These are phyloP conservation scores for Aspergillus glaucus DNA, from an alignment of 2,329 filamentous ascomycete species.

Conservation along the genomic window DNA sequence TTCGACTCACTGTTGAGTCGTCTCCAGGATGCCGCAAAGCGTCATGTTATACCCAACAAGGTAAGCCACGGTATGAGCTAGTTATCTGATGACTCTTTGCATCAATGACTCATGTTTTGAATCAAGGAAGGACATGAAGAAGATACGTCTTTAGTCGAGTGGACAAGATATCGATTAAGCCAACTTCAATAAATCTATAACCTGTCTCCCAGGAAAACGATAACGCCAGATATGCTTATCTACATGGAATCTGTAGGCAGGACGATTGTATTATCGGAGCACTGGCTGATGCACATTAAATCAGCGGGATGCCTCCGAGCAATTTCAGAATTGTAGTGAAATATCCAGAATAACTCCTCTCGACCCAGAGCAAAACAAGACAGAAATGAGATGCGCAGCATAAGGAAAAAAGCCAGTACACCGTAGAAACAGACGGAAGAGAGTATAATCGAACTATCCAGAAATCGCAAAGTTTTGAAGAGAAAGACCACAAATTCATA, in stretches of 20 bases:
- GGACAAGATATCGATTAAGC: no score
- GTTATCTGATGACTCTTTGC: no score
- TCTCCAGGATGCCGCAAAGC: no score
- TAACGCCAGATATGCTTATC: constrained; percentile 37
- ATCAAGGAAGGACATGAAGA: no score
- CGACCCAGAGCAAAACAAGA: constrained; percentile 7
- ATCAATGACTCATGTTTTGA: no score
- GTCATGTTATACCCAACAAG: no score
- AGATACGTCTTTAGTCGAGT: no score
- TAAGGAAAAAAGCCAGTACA: not conserved
- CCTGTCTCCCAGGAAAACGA: constrained; percentile 15
- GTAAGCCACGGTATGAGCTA: no score
- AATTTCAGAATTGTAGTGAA: constrained; percentile 19
- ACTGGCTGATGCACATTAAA: constrained; percentile 16
- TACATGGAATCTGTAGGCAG: constrained; percentile 31
- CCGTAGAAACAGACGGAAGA: constrained; percentile 6
- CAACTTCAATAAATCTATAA: no score
- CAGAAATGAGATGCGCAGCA: not conserved
- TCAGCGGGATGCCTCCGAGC: constrained; percentile 17
- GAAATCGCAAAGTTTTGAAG: constrained; percentile 7
- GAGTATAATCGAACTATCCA: constrained; percentile 8
- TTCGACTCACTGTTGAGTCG: no score
- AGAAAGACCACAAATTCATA: constrained; percentile 26
- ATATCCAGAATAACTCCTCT: constrained; percentile 20
- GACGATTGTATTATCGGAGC: constrained; percentile 26